Conservation (phyloP, 257 asterid species). For the Solanum piurae region DNA sequence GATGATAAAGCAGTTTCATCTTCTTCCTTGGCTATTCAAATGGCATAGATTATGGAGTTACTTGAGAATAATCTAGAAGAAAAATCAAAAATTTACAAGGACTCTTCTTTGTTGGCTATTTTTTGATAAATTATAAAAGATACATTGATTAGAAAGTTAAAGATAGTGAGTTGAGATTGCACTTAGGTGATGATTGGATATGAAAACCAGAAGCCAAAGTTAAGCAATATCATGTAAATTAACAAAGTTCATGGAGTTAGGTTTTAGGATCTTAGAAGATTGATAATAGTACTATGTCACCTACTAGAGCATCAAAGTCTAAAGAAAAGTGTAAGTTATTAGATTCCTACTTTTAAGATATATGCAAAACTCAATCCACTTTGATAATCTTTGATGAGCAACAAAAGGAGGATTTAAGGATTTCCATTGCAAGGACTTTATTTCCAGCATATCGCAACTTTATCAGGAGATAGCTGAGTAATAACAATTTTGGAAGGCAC, state of each 20-base stretch:
- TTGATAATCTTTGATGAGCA: conserved; percentile 78
- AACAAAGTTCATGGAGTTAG: conserved; percentile 80
- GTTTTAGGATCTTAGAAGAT: conserved; percentile 59
- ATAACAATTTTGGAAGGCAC: conserved; percentile 40
- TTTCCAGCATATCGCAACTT: conserved; percentile 56
- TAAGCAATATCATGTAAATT: conserved; percentile 63
- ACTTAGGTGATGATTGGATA: conserved; percentile 77
- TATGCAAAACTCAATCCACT: conserved; percentile 44
- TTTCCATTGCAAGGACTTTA: conserved; percentile 37
- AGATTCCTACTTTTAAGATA: conserved; percentile 67
- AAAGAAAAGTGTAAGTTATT: conserved; percentile 67
- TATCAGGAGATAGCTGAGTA: conserved; percentile 36
- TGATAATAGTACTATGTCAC: conserved; percentile 40
- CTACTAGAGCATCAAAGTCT: conserved; percentile 43
- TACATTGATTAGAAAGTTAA: not conserved
- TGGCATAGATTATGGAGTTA: not conserved
- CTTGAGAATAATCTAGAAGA: not conserved
- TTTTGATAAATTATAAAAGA: not conserved
- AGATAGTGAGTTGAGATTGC: conserved; percentile 32
- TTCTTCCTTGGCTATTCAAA: not conserved
- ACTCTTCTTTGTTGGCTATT: not conserved
- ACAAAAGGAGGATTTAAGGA: conserved; percentile 61
- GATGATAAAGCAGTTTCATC: not conserved
- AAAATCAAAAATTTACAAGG: not conserved
- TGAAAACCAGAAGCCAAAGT: conserved; percentile 61